phyloP scores from a whole-genome alignment of 257 asterid species.

The Solanum verrucosum region DNA sequence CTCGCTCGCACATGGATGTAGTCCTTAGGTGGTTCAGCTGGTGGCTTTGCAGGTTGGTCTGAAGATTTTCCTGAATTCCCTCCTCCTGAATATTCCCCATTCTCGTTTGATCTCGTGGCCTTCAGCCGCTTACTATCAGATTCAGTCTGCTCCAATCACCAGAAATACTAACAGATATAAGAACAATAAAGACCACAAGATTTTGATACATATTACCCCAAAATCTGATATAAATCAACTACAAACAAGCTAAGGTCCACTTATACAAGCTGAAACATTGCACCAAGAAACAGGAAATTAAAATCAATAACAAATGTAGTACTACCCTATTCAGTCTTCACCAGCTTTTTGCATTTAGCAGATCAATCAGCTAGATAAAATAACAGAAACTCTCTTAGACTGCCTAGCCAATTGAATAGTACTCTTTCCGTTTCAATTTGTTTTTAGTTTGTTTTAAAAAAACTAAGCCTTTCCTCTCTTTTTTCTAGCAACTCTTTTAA shows the following conservation, averaged over 20 bases:
- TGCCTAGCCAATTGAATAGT: not conserved
- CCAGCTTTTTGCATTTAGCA: not conserved
- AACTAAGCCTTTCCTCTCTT: not conserved
- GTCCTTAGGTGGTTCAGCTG: constrained; percentile 32
- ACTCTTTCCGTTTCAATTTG: not conserved
- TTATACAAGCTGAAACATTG: not conserved
- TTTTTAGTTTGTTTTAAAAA: not conserved
- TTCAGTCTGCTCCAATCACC: constrained; percentile 17
- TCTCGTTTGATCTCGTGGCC: constrained; percentile 15
- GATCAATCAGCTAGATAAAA: not conserved
- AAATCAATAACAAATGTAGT: not conserved
- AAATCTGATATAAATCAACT: not conserved
- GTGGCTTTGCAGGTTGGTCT: constrained; percentile 19
- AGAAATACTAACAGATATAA: not conserved
- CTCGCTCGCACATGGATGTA: constrained; percentile 46
- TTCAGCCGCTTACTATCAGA: constrained; percentile 23
- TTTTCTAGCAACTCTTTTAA: not conserved
- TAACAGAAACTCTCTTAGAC: not conserved
- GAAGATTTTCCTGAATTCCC: constrained; percentile 19
- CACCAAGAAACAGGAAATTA: not conserved
- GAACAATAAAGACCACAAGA: not conserved
- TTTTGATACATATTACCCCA: not conserved
- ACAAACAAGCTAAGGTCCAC: not conserved
- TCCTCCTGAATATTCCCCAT: constrained; percentile 5
- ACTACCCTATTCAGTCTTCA: not conserved